Conservation (phyloP, 2,329 filamentous ascomycete genomes). For the Pseudogymnoascus destructans region DNA sequence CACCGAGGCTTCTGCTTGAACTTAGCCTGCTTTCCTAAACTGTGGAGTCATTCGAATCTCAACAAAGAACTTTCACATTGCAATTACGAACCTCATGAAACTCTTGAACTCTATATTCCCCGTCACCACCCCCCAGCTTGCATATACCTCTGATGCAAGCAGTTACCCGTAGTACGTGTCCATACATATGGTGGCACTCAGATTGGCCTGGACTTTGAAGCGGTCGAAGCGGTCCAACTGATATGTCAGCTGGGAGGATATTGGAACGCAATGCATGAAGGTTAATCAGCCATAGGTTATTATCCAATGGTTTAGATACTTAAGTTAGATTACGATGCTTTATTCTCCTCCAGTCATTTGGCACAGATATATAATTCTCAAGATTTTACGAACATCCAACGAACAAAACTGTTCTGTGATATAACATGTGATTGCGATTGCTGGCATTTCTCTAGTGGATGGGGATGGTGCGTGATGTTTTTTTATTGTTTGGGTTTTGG, state of each 20-base stretch:
- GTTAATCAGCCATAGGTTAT: constrained; percentile 9
- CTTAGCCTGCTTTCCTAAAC: not conserved
- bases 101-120: constrained; percentile 9
- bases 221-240: not conserved
- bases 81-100: constrained; percentile 12
- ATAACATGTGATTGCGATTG: not conserved
- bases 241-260: constrained; percentile 5
- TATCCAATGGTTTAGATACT: constrained; percentile 7
- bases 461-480: not conserved
- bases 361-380: constrained; percentile 4
- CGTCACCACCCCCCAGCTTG: not conserved
- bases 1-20: constrained; percentile 6
- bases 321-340: constrained; percentile 9
- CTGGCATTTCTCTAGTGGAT: not conserved
- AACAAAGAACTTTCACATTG: constrained; percentile 9
- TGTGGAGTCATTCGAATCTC: constrained; percentile 2
- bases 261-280: constrained; percentile 8
- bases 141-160: not conserved
- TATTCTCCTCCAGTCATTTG: constrained; percentile 6
- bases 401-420: not conserved
- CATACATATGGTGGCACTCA: constrained; percentile 4
- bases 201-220: constrained; percentile 5
- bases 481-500: not conserved
- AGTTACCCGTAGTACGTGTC: constrained; percentile 5
- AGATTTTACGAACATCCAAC: not conserved